Evolutionary conservation across 2,329 filamentous ascomycete species (phyloP).

Genomic region (Trichoderma lentiforme): DNA sequence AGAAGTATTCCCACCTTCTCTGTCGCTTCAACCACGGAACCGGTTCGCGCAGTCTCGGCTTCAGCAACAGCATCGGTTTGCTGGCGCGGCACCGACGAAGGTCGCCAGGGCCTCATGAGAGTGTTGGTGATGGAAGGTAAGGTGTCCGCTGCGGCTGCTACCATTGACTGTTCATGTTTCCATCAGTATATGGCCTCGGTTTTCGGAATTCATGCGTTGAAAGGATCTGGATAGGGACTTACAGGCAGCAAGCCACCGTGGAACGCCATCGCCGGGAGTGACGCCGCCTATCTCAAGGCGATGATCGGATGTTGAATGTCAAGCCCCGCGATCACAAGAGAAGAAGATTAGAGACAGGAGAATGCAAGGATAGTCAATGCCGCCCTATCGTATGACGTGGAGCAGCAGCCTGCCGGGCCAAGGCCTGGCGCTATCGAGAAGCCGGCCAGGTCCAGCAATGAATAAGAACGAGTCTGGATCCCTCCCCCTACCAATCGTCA

Average conservation of each 20-base stretch:
- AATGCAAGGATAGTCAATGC: background rate
- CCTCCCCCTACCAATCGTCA: background rate
- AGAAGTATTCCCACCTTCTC: background rate
- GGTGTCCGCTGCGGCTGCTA: constrained; percentile 42
- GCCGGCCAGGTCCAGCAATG: background rate
- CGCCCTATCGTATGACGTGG: constrained; percentile 16
- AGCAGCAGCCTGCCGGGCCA: constrained; percentile 13
- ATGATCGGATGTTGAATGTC: background rate
- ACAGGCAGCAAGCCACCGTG: constrained; percentile 26
- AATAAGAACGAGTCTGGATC: background rate
- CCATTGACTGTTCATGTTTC: constrained; percentile 28
- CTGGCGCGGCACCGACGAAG: constrained; percentile 18
- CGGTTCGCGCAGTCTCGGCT: constrained; percentile 16
- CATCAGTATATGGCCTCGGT: background rate
- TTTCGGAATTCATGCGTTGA: background rate
- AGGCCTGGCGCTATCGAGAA: constrained; percentile 6
- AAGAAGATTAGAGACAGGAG: background rate
- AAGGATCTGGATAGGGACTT: background rate
- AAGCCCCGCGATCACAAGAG: background rate
- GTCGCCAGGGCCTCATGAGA: constrained; percentile 35
- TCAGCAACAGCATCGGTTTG: constrained; percentile 17
- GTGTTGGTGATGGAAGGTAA: constrained; percentile 46
- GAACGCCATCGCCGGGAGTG: constrained; percentile 13
- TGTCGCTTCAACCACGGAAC: constrained; percentile 11
- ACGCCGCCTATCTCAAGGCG: constrained; percentile 13